Evolutionary conservation across 805 yeast genomes (phyloP).

Genomic region (Pichia insulana): DNA sequence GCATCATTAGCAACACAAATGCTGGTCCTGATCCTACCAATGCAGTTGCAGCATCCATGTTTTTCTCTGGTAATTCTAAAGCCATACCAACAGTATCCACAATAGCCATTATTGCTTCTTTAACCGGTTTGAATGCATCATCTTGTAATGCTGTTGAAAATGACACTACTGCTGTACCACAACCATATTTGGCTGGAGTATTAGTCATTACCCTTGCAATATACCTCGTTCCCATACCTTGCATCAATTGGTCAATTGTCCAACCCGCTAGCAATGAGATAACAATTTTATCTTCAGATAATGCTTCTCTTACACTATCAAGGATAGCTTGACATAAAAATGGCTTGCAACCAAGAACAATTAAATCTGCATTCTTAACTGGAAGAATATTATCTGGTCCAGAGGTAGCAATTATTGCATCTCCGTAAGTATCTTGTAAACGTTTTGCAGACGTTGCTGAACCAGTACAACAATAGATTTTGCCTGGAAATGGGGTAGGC

Average conservation of each 20-base stretch:
- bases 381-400: slow-evolving; percentile 47
- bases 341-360: slow-evolving; percentile 86
- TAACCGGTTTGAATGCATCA: slow-evolving; percentile 34
- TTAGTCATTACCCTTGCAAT: slow-evolving; percentile 96
- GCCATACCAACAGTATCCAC: slow-evolving; percentile 61
- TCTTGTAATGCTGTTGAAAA: slow-evolving; percentile 34
- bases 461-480: slow-evolving; percentile 71
- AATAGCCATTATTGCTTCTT: slow-evolving; percentile 42
- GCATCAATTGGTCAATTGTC: slow-evolving; percentile 61
- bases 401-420: slow-evolving; percentile 42
- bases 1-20: slow-evolving; percentile 79
- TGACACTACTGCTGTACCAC: slow-evolving; percentile 91
- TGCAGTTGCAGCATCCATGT: slow-evolving; percentile 95
- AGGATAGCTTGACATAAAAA: slow-evolving; percentile 57
- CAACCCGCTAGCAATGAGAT: slow-evolving; percentile 90
- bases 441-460: slow-evolving; percentile 42
- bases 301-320: slow-evolving; percentile 36
- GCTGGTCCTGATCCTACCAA: slow-evolving; percentile 97
- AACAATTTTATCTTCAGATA: slow-evolving; percentile 33
- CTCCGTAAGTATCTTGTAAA: slow-evolving; percentile 42
- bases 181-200: slow-evolving; percentile 89
- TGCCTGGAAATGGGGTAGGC: slow-evolving; percentile 52
- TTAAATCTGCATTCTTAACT: slow-evolving; percentile 54
- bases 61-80: slow-evolving; percentile 69
- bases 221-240: slow-evolving; percentile 36